Base-by-base conservation (phyloP, 345 rosid species). In the Brassica cretica region DNA sequence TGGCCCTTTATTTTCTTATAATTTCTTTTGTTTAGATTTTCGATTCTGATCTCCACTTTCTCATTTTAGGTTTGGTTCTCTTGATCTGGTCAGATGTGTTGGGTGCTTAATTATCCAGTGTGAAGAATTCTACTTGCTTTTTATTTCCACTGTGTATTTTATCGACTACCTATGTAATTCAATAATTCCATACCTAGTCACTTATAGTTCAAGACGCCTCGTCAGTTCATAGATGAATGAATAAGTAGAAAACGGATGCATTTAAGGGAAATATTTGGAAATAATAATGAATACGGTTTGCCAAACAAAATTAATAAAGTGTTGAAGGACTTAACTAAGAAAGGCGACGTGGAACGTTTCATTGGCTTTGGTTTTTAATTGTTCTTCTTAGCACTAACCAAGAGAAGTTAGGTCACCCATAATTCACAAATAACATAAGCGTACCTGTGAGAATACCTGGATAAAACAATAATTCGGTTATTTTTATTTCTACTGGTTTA, bases 41-140 rank as follows among this genome's bases (percentile, higher is more conserved):
- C 29, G 77, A 81, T 81, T 71, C 72, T 70, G 90, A 91, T 85
- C 87, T 74, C 83, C 91, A 87, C 87, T 84, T 82, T 55, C 80
- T 64, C 41, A 29, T 30, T 66, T 66, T 68, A 84, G 82, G 83
- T 77, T 64, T 19, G 59, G 62, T 74, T 78, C 67, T 73, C 70
- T 73, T 59, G 70, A 79, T 67, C 74, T 79, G 59, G 66, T 56
- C 74, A 66, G 21, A 71, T 58, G 53, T 58, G 81, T 58, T 66
- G 51, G 67, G 66, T 32, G 65, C 71, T 78, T 72, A 72, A 7
- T 71, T 46, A 59, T 49, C 53, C 72, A 72, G 0, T 25, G 66
- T 72, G 15, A 35, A 53, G 15, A 35, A 53, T 35, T 71, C 59
- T 71, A 33, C 11, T 29, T 51, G 6, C 51, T 61, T 29, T 29